A percentile compares a stretch with the other conserved stretches of the same genome.
These are phyloP conservation scores for Delitschia confertaspora DNA, from an alignment of 495 filamentous ascomycete species.

Conservation along the genomic window DNA sequence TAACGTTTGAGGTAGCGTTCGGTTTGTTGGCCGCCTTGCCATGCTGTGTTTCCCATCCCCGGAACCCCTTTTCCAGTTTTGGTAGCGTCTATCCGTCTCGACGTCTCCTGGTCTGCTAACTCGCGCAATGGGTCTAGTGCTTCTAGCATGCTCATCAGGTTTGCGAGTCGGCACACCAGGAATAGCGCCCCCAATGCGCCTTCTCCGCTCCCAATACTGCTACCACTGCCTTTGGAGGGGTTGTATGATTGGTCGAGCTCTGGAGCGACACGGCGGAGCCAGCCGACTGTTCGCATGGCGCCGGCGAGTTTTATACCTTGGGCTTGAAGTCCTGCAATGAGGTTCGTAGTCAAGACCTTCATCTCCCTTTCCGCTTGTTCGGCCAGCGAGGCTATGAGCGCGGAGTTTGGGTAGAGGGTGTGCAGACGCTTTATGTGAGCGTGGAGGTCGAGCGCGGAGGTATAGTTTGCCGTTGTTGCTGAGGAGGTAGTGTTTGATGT, in stretches of 20 bases:
- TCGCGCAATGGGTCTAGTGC: conserved; percentile 80
- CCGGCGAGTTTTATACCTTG: conserved; percentile 80
- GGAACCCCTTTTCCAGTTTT: conserved; percentile 4
- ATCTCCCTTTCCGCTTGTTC: conserved; percentile 78
- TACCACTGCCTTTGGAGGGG: conserved; percentile 6
- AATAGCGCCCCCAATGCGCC: conserved; percentile 71
- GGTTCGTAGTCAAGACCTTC: conserved; percentile 76
- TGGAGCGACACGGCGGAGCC: conserved; percentile 78
- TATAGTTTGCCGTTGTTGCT: conserved; percentile 63
- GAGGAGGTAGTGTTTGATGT: conserved; percentile 35
- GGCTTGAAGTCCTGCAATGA: conserved; percentile 66
- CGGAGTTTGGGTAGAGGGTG: conserved; percentile 69
- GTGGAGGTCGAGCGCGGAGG: conserved; percentile 82
- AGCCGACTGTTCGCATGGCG: conserved; percentile 85
- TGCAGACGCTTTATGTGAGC: conserved; percentile 87
- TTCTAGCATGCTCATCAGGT: conserved; percentile 67
- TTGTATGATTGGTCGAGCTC: conserved; percentile 51
- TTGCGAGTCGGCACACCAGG: conserved; percentile 74
- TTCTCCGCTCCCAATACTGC: conserved; percentile 34
- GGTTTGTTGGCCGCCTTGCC: conserved; percentile 80
- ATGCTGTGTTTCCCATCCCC: conserved; percentile 33
- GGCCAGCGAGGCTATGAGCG: conserved; percentile 62
- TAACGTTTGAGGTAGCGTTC: conserved; percentile 91
- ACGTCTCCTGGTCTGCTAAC: conserved; percentile 80
- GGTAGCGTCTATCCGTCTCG: conserved; percentile 23